Base-by-base conservation (phyloP, 1,284 basidiomycete genomes). In the Ganoderma lucidum region DNA sequence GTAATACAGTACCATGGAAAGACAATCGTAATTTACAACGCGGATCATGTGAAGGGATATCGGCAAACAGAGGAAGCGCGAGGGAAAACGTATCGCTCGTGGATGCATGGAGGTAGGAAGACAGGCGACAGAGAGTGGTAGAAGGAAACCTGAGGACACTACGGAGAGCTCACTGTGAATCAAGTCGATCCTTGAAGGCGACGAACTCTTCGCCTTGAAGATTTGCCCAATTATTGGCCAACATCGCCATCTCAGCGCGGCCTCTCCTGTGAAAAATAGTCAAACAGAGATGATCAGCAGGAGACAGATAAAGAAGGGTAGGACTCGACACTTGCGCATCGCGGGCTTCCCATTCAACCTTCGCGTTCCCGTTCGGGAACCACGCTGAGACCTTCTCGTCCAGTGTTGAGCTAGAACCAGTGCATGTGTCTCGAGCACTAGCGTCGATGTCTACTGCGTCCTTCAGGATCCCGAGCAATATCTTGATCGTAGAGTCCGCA, bases 401-500 rank as follows among this genome's bases (percentile, higher is more conserved):
- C 23, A 55, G 37, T 42, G 39, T 17, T 15, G 41, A 61, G 48
- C 62, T 35, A 14, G 41, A 63, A 61, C 30, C 55, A 23, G 32
- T 30, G n/a, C 58, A 42, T 44, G 62, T 28, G 4, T 28, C 60
- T 23, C 63, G 39, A 23, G 28, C 41, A 41, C 39, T 39, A 42
- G 15, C n/a, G 10, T 67, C 28, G 12, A 60, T 60, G 19, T 67
- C 59, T 3, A 66, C 58, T 2, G 56, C 60, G 45, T 55, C 63
- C 42, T 64, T 64, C 44, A 90, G 81, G 73, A 83, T 80, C 68
- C 84, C 82, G 53, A 90, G 79, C 73, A 87, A 75, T 28, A 83
- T 83, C 71, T 84, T 82, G 73, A 88, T 81, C 15, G 85, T 80
- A 63, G 80, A 77, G 70, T 87, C 84, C n/a, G 84, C 86, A 51